Evolutionary conservation across 2,329 filamentous ascomycete genomes (phyloP), one percentile per base, ranked within the genome.

Genomic region (Epichloe gansuensis): DNA sequence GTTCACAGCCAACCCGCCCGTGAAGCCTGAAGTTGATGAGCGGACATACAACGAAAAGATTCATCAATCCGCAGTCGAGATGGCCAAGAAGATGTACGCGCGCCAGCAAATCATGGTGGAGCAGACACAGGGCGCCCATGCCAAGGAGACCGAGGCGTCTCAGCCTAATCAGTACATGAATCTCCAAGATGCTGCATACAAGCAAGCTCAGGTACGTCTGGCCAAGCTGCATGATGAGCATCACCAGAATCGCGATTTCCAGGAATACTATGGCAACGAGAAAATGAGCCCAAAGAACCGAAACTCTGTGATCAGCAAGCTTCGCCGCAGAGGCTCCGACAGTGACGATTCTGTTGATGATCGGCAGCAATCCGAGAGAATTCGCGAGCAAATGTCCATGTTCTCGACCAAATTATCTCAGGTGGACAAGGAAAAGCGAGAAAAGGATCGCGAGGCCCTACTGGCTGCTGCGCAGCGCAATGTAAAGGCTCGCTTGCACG

Each of bases 31-130:
- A 62, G 70, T 82, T 0, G 84, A 93, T 42, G 89, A 95, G 61
- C 78, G 83, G 65, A 82, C 79, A 56, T 81, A 79, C 54, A 79
- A 83, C 45, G 85, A 89, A 58, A 81, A 83, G 4, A 72, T 95
- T 3, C 85, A 85, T 57, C 88, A 89, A 34, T 91, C 89, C 21
- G 89, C 91, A 2, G 74, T 95, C 3, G 88, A 86, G 11, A 95
- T 96, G 89, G 90, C 91, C 6, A 86, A 85, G 67, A 81, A 85
- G 59, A 91, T 95, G 82, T 95, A 90, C 63, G 79, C 74, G 11
- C 73, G 80, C 37, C 83, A 89, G 59, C 81, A 88, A 56, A 79
- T 77, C 55, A 76, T 76, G 55, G 72, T 78, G 1, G 77, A 82
- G 6, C 72, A 75, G 55, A 68, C 72, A 34, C 73, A 70, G 57